Conservation (phyloP, 1,284 basidiomycete species). For the Microbotryum scabiosae region DNA sequence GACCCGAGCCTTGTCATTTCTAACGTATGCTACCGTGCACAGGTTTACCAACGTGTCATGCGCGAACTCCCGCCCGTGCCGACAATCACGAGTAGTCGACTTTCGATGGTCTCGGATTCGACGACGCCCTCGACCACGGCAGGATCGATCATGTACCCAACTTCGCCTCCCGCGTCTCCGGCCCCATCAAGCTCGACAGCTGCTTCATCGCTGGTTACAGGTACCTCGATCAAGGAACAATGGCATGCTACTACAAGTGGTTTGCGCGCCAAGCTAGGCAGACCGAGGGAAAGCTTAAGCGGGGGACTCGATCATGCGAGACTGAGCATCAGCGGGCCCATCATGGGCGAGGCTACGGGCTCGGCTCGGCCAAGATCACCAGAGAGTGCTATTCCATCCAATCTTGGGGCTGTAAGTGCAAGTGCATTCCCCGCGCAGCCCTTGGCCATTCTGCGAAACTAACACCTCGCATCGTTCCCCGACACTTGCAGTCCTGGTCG, state of each 20-base stretch:
- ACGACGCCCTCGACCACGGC: constrained; percentile 1
- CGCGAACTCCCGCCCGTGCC: constrained; percentile 11
- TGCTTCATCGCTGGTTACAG: neutral
- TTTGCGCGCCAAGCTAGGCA: neutral
- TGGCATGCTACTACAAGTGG: constrained; percentile 8
- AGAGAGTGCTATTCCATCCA: constrained; percentile 44
- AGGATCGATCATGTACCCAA: neutral
- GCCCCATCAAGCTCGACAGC: constrained; percentile 1
- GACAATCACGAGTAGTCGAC: constrained; percentile 42
- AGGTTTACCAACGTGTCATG: constrained; percentile 30
- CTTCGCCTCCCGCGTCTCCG: constrained; percentile 4
- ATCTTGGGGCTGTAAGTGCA: constrained; percentile 58
- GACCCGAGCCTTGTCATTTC: too few species aligned
- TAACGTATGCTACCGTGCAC: neutral
- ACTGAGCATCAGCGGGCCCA: constrained; percentile 41
- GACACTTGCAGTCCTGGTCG: constrained; percentile 64
- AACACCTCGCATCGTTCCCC: neutral
- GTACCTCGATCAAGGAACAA: constrained; percentile 14
- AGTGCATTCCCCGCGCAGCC: constrained; percentile 35
- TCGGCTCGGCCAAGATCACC: constrained; percentile 25
- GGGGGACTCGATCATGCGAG: constrained; percentile 35
- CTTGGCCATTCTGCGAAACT: neutral
- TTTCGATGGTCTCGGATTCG: constrained; percentile 52
- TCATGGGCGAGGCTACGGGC: constrained; percentile 21
- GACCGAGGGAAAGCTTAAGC: neutral